Base-by-base conservation (phyloP, 768 basidiomycete genomes). In the Boletus subcaerulescens region DNA sequence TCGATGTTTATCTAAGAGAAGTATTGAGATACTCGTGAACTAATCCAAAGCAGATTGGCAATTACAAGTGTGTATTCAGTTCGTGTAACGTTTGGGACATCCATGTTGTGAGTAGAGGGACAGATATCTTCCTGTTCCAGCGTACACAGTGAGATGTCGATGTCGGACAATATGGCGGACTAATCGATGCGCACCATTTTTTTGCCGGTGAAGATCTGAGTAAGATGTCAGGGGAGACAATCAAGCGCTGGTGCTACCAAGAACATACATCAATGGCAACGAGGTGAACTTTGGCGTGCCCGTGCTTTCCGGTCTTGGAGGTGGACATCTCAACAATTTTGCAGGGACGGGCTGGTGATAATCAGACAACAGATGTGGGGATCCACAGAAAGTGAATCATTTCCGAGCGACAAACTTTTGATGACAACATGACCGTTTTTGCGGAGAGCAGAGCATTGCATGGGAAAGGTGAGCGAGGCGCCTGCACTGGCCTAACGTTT, bases 261-360 rank as follows among this genome's bases (percentile, higher is more conserved):
- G 45, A 32, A 84, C 93, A 59, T 71, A 97, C 95, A 77, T 99
- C 97, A 72, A 92, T 91, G 72, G 86, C 97, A 65, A 98, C 84
- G 60, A 99, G 83, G 77, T 98, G 94, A 70, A 98, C 97, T 78
- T 98, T 99, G 75, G 97, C 96, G 80, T 99, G 96, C 67, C 96
- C 96, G 80, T 98, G 96, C 85, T 98, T 98, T 67, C 96, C 95
- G 45, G 94, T 96, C 86, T 98, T 98, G 73, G 95, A 98, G 78
- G 95, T 97, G 60, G 93, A 96, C 95, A 97, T 98, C 74, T 97
- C 94, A 66, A 94, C 86, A 77, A 93, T 93, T 81, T 98, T 98
- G 91, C 95, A 98, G 62, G 95, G 95, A 65, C 94, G 86, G 64
- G 80, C 88, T 89, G 41, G 26, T 24, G 26, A 61, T 26, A 44